Evolutionary conservation across 805 yeast species (phyloP).

Genomic region (Yamadazyma tumulicola): DNA sequence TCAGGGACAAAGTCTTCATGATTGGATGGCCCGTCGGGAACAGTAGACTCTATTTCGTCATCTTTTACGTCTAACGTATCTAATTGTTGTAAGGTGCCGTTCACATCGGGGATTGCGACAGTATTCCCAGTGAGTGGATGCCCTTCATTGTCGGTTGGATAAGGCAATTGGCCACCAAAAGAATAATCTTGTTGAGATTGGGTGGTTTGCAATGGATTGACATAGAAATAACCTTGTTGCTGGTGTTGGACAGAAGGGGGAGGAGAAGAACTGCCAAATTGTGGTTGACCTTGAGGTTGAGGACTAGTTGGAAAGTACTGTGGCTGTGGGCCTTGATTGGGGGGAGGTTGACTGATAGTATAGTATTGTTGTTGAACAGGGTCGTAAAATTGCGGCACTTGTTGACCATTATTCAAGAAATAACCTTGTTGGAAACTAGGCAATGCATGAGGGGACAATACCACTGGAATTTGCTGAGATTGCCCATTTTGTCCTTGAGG

Average conservation of each 20-base stretch:
- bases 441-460: slow-evolving; percentile 12
- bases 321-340: slow-evolving; percentile 27
- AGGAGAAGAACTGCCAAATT: slow-evolving; percentile 13
- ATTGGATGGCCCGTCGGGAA: too few relatives aligned
- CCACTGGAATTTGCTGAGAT: slow-evolving; percentile 7
- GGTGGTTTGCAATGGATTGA: slow-evolving; percentile 3
- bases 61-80: neutral
- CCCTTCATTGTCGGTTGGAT: slow-evolving; percentile 12
- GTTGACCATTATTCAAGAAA: slow-evolving; percentile 23
- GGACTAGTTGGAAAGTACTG: slow-evolving; percentile 40
- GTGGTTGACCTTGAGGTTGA: slow-evolving; percentile 22
- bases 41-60: slow-evolving; percentile 1
- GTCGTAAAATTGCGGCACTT: slow-evolving; percentile 40
- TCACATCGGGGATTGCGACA: too few relatives aligned
- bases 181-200: slow-evolving; percentile 8
- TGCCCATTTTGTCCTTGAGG: slow-evolving; percentile 1
- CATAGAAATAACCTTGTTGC: slow-evolving; percentile 5
- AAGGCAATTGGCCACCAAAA: slow-evolving; percentile 18
- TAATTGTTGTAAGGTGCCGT: too few relatives aligned
- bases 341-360: slow-evolving; percentile 33
- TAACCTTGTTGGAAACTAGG: slow-evolving; percentile 15
- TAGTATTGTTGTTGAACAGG: slow-evolving; percentile 43
- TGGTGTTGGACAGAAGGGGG: slow-evolving; percentile 9
- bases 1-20: too few relatives aligned
- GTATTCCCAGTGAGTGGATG: too few relatives aligned